Conservation (phyloP, 1,284 basidiomycete species). For the Trichosporon sp. region DNA sequence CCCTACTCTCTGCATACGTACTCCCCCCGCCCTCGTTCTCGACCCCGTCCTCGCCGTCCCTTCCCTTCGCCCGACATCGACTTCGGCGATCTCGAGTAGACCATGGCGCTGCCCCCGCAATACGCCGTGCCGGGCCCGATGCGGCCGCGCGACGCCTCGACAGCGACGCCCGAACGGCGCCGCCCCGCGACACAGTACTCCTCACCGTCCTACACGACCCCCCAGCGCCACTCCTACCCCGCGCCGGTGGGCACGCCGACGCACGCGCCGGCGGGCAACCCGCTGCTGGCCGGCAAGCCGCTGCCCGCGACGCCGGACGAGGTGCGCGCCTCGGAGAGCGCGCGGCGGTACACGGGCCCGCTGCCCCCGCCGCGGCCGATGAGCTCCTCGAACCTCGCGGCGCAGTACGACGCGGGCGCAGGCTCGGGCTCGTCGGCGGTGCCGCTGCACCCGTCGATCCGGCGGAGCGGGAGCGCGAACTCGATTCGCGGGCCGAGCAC, state of each 20-base stretch:
- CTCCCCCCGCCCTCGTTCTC: not conserved
- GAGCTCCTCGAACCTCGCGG: not conserved
- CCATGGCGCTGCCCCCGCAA: not conserved
- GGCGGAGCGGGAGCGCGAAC: not conserved
- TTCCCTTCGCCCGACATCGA: not conserved
- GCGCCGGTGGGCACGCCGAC: not conserved
- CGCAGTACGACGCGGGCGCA: not conserved
- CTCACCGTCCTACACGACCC: not conserved
- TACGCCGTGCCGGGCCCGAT: not conserved
- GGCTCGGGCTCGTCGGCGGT: not conserved
- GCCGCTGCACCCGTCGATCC: not conserved
- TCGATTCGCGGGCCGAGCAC: not conserved
- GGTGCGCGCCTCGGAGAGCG: not conserved
- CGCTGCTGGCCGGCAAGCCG: not conserved
- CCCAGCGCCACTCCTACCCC: not conserved
- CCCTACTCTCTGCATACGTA: not conserved
- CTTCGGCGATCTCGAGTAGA: too few relatives aligned
- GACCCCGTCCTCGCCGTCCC: not conserved
- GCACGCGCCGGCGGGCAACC: not conserved
- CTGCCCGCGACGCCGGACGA: not conserved
- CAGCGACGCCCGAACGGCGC: not conserved
- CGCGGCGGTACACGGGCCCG: not conserved
- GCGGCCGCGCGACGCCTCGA: not conserved
- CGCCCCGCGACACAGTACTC: not conserved
- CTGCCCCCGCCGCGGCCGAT: not conserved